These are phyloP conservation scores for Pleurotus salmoneostramineus DNA, from an alignment of 768 basidiomycete genomes.

Conservation along the genomic window DNA sequence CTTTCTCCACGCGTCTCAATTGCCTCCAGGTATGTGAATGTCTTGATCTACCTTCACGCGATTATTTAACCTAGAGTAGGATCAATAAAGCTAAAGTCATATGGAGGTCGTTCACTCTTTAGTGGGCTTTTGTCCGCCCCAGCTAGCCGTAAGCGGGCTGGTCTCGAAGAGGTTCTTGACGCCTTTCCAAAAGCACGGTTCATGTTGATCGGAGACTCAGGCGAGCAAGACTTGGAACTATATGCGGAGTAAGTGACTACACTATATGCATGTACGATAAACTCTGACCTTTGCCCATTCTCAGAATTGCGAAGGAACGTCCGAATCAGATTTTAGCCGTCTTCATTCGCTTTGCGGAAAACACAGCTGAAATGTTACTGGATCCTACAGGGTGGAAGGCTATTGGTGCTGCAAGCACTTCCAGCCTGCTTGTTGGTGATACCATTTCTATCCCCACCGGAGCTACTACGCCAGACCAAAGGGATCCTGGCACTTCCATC, in stretches of 20 bases:
- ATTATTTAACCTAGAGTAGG: slow-evolving; percentile 30
- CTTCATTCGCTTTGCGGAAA: slow-evolving; percentile 76
- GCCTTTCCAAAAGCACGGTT: slow-evolving; percentile 74
- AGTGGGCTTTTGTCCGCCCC: slow-evolving; percentile 80
- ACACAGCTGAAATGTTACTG: slow-evolving; percentile 36
- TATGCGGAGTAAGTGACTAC: slow-evolving; percentile 56
- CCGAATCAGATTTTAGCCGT: slow-evolving; percentile 71
- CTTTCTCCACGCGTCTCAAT: slow-evolving; percentile 65
- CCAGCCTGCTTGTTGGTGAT: not conserved
- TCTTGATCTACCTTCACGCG: not conserved
- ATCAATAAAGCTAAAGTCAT: slow-evolving; percentile 80
- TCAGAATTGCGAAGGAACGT: slow-evolving; percentile 60
- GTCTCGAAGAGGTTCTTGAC: slow-evolving; percentile 74
- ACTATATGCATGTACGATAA: too few relatives aligned
- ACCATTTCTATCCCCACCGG: too few relatives aligned
- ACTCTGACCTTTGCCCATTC: not conserved
- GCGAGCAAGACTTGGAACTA: slow-evolving; percentile 93
- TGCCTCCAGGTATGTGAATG: slow-evolving; percentile 54
- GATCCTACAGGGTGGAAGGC: slow-evolving; percentile 61
- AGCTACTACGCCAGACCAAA: slow-evolving; percentile 8
- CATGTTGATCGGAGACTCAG: slow-evolving; percentile 86
- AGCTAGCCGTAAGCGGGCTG: slow-evolving; percentile 77
- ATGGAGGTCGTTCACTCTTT: slow-evolving; percentile 80
- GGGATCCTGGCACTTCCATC: slow-evolving; percentile 3
- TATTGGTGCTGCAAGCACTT: slow-evolving; percentile 22